These are phyloP conservation scores for Pistacia atlantica DNA, from an alignment of 345 rosid species.

Conservation along the genomic window DNA sequence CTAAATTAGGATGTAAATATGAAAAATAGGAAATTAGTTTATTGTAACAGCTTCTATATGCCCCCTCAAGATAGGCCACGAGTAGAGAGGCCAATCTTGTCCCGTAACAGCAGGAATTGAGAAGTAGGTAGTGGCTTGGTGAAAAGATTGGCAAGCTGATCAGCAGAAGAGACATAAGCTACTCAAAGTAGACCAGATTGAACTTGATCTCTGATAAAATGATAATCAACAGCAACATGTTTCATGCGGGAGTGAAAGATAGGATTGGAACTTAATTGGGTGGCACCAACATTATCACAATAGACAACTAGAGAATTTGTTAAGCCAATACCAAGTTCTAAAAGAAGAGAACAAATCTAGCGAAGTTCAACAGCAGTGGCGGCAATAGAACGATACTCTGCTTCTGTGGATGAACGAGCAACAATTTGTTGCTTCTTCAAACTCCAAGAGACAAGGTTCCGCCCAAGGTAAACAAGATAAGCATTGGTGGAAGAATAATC, in stretches of 20 bases:
- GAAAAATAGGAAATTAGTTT: no score
- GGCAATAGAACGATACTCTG: neutral
- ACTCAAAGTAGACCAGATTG: neutral
- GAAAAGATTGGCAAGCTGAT: slow-evolving; percentile 2
- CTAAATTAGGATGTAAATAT: no score
- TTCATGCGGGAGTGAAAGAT: slow-evolving; percentile 11
- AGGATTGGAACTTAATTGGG: neutral
- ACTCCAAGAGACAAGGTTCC: neutral
- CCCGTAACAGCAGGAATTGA: neutral
- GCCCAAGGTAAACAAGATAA: neutral
- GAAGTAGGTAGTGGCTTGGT: neutral
- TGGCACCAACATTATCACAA: neutral
- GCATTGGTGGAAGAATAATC: neutral
- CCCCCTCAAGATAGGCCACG: slow-evolving; percentile 6
- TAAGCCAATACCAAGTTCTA: neutral
- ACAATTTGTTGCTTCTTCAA: neutral
- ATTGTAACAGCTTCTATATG: neutral
- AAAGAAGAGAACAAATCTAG: neutral
- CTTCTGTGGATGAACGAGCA: neutral
- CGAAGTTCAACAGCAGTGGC: neutral
- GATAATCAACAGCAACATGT: slow-evolving; percentile 10
- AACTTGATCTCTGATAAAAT: neutral
- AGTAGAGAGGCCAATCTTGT: neutral
- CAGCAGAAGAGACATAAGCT: neutral
- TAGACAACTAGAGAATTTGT: neutral